Base-by-base conservation (phyloP, 768 basidiomycete species). In the Russula abietina region DNA sequence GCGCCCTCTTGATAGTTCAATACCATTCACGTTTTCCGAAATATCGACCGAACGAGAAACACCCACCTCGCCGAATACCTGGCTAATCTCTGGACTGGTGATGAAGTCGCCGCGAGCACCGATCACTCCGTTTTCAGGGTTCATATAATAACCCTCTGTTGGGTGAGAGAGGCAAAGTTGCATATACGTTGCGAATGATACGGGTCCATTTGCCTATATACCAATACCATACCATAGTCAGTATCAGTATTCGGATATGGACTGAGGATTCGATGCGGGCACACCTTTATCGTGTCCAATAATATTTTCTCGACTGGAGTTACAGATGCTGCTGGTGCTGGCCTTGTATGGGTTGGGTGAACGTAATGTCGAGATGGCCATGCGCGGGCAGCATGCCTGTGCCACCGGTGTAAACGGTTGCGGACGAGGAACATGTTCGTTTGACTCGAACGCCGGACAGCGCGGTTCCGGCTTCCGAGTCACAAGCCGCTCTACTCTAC, bases 21-120 rank as follows among this genome's bases (percentile, higher is more conserved):
- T 75, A 78, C 73, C 76, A 70, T 61, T 30, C 5, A n/a, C n/a
- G 52, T 65, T 56, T 65, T 45, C 48, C 64, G n/a, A n/a, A 30
- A 26, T 53, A 16, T 26, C n/a, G 49, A 30, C 33, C 3, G 49
- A 28, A 61, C 39, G 11, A 45, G 49, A 17, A n/a, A 17, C 24
- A 73, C 83, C 66, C 71, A 94, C 96, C 85, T 99, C 96, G 62
- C 97, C 97, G 72, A 98, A 98, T 0, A 91, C 84, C 72, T 98
- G 94, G 69, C 85, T 91, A 57, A 99, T 98, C 73, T 99, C 97
- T 2, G 96, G 97, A 68, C 90, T 93, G 12, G 97, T 99, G 24
- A 90, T 88, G 70, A 98, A 99, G 77, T 99, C 97, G 6, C 97
- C 97, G 46, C 80, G 78, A 0, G 83, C 66, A 14, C 97, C 97